phyloP scores from a whole-genome alignment of 2,329 filamentous ascomycete genomes.

The Talaromyces sp. region DNA sequence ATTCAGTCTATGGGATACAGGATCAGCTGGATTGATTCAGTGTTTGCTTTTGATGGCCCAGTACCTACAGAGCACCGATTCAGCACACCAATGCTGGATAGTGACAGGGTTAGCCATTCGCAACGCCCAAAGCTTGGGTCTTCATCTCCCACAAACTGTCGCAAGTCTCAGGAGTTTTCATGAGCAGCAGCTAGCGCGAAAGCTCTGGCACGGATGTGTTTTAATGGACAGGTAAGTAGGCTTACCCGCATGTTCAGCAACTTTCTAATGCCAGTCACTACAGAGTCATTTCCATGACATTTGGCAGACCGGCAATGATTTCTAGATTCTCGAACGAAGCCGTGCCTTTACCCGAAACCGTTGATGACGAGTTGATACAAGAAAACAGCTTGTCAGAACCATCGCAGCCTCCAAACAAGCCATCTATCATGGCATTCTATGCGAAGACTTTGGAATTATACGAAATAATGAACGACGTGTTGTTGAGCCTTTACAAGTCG shows the following conservation, averaged over 20 bases:
- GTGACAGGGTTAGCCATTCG: slow-evolving; percentile 51
- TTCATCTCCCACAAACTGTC: slow-evolving; percentile 49
- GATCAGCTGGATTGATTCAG: slow-evolving; percentile 50
- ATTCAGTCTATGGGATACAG: slow-evolving; percentile 48
- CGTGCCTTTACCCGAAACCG: slow-evolving; percentile 31
- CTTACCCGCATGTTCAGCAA: background rate
- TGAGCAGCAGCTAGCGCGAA: slow-evolving; percentile 34
- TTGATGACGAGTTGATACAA: slow-evolving; percentile 38
- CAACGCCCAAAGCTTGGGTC: slow-evolving; percentile 51
- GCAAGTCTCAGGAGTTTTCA: slow-evolving; percentile 25
- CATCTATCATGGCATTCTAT: slow-evolving; percentile 37
- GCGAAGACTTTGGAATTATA: slow-evolving; percentile 37
- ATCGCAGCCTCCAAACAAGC: slow-evolving; percentile 24
- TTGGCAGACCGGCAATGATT: slow-evolving; percentile 42
- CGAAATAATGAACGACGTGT: slow-evolving; percentile 39
- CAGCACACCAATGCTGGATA: slow-evolving; percentile 55
- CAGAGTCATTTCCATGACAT: slow-evolving; percentile 43
- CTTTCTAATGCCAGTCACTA: background rate
- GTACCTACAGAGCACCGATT: slow-evolving; percentile 54
- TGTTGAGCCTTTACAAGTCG: slow-evolving; percentile 34
- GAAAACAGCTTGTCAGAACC: slow-evolving; percentile 14
- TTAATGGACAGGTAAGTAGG: slow-evolving; percentile 39
- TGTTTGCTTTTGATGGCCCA: slow-evolving; percentile 53
- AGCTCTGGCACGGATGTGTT: slow-evolving; percentile 42
- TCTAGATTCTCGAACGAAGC: slow-evolving; percentile 29